A percentile compares a stretch with the other conserved stretches of the same genome.
These are phyloP conservation scores for Helianthus annuus DNA, from an alignment of 129 eudicot species.

Conservation along the genomic window DNA sequence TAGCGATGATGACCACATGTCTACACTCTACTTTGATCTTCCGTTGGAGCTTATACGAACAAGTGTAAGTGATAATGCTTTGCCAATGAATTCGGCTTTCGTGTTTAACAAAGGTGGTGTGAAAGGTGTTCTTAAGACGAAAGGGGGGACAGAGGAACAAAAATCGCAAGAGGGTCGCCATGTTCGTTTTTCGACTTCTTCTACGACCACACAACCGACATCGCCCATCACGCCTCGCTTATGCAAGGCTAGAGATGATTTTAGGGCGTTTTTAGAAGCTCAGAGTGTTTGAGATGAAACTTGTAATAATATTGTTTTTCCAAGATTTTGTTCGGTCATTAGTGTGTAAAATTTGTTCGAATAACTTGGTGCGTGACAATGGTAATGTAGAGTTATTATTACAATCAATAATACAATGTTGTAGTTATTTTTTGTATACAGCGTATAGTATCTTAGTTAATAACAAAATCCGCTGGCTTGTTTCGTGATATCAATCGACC, in stretches of 20 bases:
- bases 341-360: conserved; percentile 23
- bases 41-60: conserved; percentile 79
- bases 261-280: conserved; percentile 80
- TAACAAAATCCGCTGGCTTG: no score
- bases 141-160: conserved; percentile 22
- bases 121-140: conserved; percentile 54
- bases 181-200: conserved; percentile 64
- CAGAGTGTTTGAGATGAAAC: conserved; percentile 47
- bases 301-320: conserved; percentile 1
- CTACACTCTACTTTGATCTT: conserved; percentile 71
- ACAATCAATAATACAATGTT: neutral
- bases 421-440: neutral
- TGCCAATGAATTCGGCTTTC: conserved; percentile 70
- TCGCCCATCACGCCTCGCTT: conserved; percentile 59
- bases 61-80: conserved; percentile 53
- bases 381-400: conserved; percentile 10
- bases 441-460: neutral
- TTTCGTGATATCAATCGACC: no score
- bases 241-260: conserved; percentile 61
- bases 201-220: conserved; percentile 37
- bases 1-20: conserved; percentile 39
- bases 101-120: conserved; percentile 62
- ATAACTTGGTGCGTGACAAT: conserved; percentile 21
- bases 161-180: conserved; percentile 54
- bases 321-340: conserved; percentile 5